Evolutionary conservation across 257 asterid species (phyloP), one percentile per base, ranked within the genome.

Genomic region (Nicotiana tabacum): DNA sequence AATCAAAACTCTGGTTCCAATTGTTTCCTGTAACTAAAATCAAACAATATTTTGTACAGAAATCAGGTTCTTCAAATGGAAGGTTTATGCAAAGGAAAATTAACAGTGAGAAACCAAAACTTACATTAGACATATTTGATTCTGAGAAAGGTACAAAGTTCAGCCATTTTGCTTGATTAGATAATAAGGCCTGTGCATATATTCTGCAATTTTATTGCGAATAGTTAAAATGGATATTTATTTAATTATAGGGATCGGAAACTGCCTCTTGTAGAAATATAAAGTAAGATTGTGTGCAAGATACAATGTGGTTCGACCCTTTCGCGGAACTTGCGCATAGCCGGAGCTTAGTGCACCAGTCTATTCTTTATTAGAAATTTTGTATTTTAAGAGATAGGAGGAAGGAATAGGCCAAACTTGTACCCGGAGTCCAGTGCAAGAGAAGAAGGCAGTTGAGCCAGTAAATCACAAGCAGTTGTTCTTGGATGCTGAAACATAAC

Each of bases 131-230:
- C 79, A 77, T 17, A 66, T 62, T 82, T 4, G 96, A 84, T 77
- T 90, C 97, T 8, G 92, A 86, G 85, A 77, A 88, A 30, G 85
- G 88, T 4, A 91, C 84, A 81, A 88, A 90, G 86, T 91, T 90
- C 74, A 94, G 83, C 98, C 98, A 94, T 81, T 85, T 87, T 77
- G 90, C 85, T 90, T 91, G 97, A 87, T 90, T 91, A 58, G 94
- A 91, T 56, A 92, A 33, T 66, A 93, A 66, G 66, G 94, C 58
- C 82, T 89, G 90, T 51, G 93, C 93, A 88, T 90, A 88, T 48
- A 88, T 83, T 68, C 97, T 94, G 90, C 89, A 87, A 82, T 61
- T 37, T 9, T 60, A 56, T 43, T n/a, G 43, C 77, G 2, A 12
- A 68, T 24, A 32, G 60, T 70, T 80, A 4, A 35, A 17, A 7